These are phyloP conservation scores for Fusarium udum DNA, from an alignment of 2,329 filamentous ascomycete species.

Conservation along the genomic window DNA sequence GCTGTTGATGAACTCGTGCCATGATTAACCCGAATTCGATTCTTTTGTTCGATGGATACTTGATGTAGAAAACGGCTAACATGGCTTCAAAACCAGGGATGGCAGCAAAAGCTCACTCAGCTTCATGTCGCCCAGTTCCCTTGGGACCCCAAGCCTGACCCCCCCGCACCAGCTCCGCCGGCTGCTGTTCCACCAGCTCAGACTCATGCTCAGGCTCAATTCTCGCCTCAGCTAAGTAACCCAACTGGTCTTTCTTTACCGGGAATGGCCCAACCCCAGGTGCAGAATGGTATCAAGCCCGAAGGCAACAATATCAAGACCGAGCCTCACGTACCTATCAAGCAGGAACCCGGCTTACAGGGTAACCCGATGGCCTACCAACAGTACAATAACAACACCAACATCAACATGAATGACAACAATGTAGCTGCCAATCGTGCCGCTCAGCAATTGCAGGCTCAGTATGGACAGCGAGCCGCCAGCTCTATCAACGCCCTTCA, in stretches of 20 bases:
- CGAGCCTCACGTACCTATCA: slow-evolving; percentile 56
- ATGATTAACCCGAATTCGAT: not conserved
- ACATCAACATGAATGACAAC: slow-evolving; percentile 43
- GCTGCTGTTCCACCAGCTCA: slow-evolving; percentile 37
- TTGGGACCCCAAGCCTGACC: slow-evolving; percentile 89
- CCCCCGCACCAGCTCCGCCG: slow-evolving; percentile 52
- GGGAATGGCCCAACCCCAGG: slow-evolving; percentile 41
- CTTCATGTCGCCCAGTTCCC: slow-evolving; percentile 89
- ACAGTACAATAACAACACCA: slow-evolving; percentile 42
- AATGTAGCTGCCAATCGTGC: slow-evolving; percentile 64
- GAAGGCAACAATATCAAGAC: slow-evolving; percentile 59
- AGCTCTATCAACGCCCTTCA: slow-evolving; percentile 73
- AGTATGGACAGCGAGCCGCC: slow-evolving; percentile 71
- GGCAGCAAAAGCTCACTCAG: slow-evolving; percentile 90
- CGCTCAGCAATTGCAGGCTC: slow-evolving; percentile 63
- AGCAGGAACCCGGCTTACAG: slow-evolving; percentile 55
- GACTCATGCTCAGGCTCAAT: slow-evolving; percentile 46
- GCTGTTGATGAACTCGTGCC: not conserved
- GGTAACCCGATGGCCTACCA: slow-evolving; percentile 47
- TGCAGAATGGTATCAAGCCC: slow-evolving; percentile 53
- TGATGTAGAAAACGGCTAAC: slow-evolving; percentile 32
- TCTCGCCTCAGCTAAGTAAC: slow-evolving; percentile 42
- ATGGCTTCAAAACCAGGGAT: slow-evolving; percentile 68
- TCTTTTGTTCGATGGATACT: not conserved
- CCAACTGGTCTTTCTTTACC: slow-evolving; percentile 44